phyloP scores from a whole-genome alignment of 2,329 filamentous ascomycete genomes.

The Cytospora piceicola region DNA sequence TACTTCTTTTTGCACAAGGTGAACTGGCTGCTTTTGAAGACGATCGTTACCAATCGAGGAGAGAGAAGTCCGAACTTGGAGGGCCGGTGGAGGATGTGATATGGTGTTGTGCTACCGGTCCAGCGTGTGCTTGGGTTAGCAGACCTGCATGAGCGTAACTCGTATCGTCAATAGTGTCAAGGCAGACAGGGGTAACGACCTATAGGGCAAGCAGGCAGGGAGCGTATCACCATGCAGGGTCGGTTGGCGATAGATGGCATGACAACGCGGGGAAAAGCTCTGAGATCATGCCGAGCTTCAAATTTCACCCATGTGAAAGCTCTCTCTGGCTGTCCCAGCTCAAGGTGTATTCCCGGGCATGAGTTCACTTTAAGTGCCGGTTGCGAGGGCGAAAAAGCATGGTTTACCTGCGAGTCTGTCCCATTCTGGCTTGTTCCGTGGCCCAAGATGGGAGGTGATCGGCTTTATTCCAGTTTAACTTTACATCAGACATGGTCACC shows the following conservation, averaged over 20 bases:
- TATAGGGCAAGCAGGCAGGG: too few relatives aligned
- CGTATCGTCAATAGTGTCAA: conserved; percentile 8
- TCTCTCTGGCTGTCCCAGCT: conserved; percentile 3
- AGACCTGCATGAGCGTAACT: not conserved
- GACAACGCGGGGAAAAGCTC: conserved; percentile 11
- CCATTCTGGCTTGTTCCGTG: not conserved
- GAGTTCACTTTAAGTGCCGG: not conserved
- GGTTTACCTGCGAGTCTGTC: not conserved
- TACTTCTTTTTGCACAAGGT: conserved; percentile 4
- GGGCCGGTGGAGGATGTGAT: conserved; percentile 7
- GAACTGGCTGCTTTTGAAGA: conserved; percentile 1
- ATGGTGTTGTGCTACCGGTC: not conserved
- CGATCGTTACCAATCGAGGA: conserved; percentile 9
- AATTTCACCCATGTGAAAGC: not conserved
- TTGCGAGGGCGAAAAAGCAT: conserved; percentile 2
- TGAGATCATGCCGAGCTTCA: conserved; percentile 20
- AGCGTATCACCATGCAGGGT: conserved; percentile 9
- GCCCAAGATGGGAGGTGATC: conserved; percentile 12
- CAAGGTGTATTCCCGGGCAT: not conserved
- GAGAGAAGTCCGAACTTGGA: not conserved
- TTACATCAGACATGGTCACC: conserved; percentile 15
- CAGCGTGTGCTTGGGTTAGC: too few relatives aligned
- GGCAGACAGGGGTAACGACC: conserved; percentile 13
- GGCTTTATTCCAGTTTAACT: conserved; percentile 4
- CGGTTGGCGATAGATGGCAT: conserved; percentile 2